Base-by-base conservation (phyloP, 1,139 yeast genomes). In the Geotrichum restrictum region DNA sequence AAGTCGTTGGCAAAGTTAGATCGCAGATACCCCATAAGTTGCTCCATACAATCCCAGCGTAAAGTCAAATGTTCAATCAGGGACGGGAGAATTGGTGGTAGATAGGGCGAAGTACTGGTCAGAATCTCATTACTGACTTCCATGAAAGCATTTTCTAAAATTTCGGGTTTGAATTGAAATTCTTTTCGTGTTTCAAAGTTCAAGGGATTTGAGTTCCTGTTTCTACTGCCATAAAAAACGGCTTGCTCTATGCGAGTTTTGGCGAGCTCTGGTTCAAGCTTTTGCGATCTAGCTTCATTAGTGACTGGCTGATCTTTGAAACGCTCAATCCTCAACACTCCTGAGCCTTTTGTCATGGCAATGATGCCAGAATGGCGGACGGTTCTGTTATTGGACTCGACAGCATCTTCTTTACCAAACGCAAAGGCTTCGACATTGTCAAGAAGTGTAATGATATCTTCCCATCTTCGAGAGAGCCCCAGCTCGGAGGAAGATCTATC, bases 231-330 rank as follows among this genome's bases (percentile, higher is more conserved):
- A 60, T 75, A 84, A 61, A 82, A 85, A 0, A 89, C 79, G 0
- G 88, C 95, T 67, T 89, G 97, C 61, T 85, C 94, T 27, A 89
- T 78, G 59, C 82, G 88, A 0, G 88, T 78, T 63, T 83, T 84
- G 45, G 84, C 74, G 53, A 81, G 72, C 5, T 74, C 68, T 2
- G 73, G 58, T 34, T 60, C 65, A 22, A 62, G 55, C 2, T 54
- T 45, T 36, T 45, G 48, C 3, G 36, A n/a, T 34, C 34, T 19
- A n/a, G 19, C 6, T n/a, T 42, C 40, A 29, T 16, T 54, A 42
- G 53, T 55, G 27, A 45, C 48, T 16, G 60, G 58, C 7, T 60
- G 59, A 2, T 49, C 57, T 16, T 59, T 63, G n/a, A 51, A 56
- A 48, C 78, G 64, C 60, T 83, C 88, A 13, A 88, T 68, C 56